phyloP scores from a whole-genome alignment of 176 grass and related monocot genomes.

The Avena insularis region DNA sequence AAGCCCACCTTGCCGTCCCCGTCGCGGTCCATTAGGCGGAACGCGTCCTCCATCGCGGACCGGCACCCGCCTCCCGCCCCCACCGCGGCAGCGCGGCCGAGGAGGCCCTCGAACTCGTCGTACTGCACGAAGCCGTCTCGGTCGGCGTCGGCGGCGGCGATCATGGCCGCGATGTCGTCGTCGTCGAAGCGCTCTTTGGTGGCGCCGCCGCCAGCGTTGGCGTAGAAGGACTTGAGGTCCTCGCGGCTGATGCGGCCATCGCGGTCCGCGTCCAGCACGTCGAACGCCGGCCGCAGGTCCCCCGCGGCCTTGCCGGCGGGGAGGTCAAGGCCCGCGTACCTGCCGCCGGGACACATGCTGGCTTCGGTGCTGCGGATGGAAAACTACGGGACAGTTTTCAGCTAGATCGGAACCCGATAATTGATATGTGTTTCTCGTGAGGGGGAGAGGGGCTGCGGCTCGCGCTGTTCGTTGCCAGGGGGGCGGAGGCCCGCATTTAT shows the following conservation, averaged over 20 bases:
- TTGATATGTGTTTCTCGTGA: too few relatives aligned
- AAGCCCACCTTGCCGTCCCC: conserved; percentile 96
- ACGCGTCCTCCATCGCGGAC: conserved; percentile 73
- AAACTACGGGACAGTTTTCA: too few relatives aligned
- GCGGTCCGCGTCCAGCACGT: conserved; percentile 86
- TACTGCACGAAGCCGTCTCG: conserved; percentile 86
- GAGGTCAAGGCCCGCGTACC: conserved; percentile 46
- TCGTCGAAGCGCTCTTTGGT: conserved; percentile 51
- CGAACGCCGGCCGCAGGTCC: conserved; percentile 78
- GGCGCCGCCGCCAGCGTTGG: background rate
- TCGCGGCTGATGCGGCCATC: conserved; percentile 95
- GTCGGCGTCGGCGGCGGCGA: conserved; percentile 86
- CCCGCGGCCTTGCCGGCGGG: conserved; percentile 25
- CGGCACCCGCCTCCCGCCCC: background rate
- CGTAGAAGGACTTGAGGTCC: conserved; percentile 93
- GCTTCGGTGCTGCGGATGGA: too few relatives aligned
- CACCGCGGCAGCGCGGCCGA: conserved; percentile 32
- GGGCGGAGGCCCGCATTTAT: too few relatives aligned
- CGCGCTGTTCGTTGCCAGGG: too few relatives aligned
- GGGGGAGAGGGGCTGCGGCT: too few relatives aligned
- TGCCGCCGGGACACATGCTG: conserved; percentile 74
- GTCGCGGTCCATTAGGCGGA: conserved; percentile 90
- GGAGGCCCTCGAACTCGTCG: conserved; percentile 89
- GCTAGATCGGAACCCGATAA: too few relatives aligned
- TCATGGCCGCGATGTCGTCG: conserved; percentile 87